These are phyloP conservation scores for Fraxinus platypoda DNA, from an alignment of 305 asterid species.

Conservation along the genomic window DNA sequence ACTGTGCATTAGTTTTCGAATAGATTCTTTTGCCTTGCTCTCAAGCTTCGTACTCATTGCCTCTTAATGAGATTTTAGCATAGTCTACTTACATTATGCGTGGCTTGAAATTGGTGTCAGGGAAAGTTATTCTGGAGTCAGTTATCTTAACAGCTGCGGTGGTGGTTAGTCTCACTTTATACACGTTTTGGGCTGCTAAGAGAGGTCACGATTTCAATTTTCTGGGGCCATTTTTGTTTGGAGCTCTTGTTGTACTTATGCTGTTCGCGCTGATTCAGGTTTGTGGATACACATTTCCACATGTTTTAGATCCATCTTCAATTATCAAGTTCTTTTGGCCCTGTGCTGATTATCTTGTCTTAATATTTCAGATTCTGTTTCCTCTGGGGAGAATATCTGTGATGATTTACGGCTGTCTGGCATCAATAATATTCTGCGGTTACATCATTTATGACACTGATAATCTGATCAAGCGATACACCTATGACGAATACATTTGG, in stretches of 20 bases:
- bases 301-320: background rate
- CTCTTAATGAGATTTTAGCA: background rate
- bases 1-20: background rate
- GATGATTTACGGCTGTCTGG: conserved; percentile 76
- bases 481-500: conserved; percentile 87
- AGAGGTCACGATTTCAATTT: conserved; percentile 56
- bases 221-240: conserved; percentile 53
- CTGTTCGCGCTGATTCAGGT: conserved; percentile 49
- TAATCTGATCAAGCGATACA: conserved; percentile 80
- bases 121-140: conserved; percentile 50
- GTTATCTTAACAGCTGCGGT: conserved; percentile 48
- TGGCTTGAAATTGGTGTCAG: conserved; percentile 21
- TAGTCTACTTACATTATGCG: background rate
- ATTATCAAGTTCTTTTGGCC: background rate
- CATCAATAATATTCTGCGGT: conserved; percentile 73
- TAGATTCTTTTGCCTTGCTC: background rate
- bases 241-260: conserved; percentile 42
- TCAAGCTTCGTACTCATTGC: background rate
- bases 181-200: conserved; percentile 63
- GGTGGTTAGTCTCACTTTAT: conserved; percentile 48
- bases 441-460: conserved; percentile 86
- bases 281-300: background rate
- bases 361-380: conserved; percentile 53
- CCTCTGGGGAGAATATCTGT: conserved; percentile 72
- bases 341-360: background rate